Base-by-base conservation (phyloP, 169 alveolate species). In the Amoebophrya sp. region DNA sequence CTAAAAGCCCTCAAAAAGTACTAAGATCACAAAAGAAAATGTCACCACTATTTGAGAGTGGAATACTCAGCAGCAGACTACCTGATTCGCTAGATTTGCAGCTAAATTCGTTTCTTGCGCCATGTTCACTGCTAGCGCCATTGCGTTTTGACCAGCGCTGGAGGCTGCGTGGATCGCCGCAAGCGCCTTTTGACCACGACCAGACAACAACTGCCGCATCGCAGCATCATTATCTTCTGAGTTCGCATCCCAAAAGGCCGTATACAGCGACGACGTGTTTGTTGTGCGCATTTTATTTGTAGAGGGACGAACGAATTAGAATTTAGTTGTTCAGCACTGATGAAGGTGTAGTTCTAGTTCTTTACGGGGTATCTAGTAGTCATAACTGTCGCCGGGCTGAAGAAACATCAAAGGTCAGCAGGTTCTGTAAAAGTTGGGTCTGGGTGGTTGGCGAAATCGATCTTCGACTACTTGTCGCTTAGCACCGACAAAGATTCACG, bases 101-200 rank as follows among this genome's bases (percentile, higher is more conserved):
- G 83, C 83, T 36, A 65, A 36, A 18, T 65, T 65, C 26, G 83
- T 26, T 36, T 65, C 83, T 18, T 65, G 83, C 12, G 83, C 83
- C 83, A 65, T 65, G 83, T 65, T 65, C 36, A 65, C 83, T 26
- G 83, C 83, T 18, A 65, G 83, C 10, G 83, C 83, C 83, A 65
- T 65, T 1, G 83, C 83, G 33, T 65, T 65, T 26, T 65, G 83
- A 10, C 83, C 83, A 10, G 83, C 83, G n/a, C 83, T 65, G 36
- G 83, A 65, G 2, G 83, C 83, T 36, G 83, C 83, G 33, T 65
- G 83, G 33, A 65, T 65, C 33, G 83, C 83, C 83, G 83, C 83
- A 0, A 65, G 83, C 83, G 83, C 83, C 33, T 65, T 65, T 26
- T 65, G 83, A 29, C 83, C 83, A 36, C 83, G 83, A 0, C 83